phyloP scores from a whole-genome alignment of 768 basidiomycete species.

The Austroboletus festivus region DNA sequence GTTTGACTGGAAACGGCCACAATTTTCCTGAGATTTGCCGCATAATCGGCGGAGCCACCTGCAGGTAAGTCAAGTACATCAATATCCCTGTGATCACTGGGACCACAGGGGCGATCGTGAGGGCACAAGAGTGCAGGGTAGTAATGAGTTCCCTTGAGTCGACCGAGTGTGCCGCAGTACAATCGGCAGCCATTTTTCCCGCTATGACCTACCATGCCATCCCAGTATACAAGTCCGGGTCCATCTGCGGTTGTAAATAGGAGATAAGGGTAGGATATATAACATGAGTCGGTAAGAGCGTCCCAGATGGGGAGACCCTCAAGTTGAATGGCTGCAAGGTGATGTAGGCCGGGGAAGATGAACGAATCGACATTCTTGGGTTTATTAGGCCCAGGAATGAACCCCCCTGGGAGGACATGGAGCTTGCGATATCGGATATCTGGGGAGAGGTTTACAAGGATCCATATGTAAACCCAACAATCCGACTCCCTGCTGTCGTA shows the following conservation, averaged over 20 bases:
- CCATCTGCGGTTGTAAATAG: constrained; percentile 26
- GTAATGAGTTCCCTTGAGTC: background rate
- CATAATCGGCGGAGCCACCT: background rate
- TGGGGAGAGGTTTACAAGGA: constrained; percentile 23
- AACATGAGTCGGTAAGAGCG: background rate
- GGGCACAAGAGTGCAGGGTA: background rate
- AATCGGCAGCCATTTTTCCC: constrained; percentile 35
- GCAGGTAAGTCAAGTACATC: background rate
- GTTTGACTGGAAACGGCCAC: constrained; percentile 11
- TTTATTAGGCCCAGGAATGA: constrained; percentile 3
- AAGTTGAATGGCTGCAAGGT: background rate
- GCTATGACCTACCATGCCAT: constrained; percentile 35
- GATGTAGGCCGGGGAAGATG: constrained; percentile 3
- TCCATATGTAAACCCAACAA: constrained; percentile 37
- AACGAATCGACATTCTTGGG: constrained; percentile 4
- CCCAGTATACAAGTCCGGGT: constrained; percentile 26
- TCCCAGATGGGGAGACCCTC: constrained; percentile 5
- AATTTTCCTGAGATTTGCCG: background rate
- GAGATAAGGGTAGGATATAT: background rate
- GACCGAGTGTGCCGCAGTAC: constrained; percentile 24
- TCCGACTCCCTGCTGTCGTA: constrained; percentile 11
- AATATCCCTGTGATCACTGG: constrained; percentile 21
- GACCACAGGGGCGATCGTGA: background rate
- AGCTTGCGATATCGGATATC: background rate
- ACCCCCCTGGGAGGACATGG: background rate